Evolutionary conservation across 768 basidiomycete species (phyloP), one percentile per base, ranked within the genome.

Genomic region (Tylopilus balloui): DNA sequence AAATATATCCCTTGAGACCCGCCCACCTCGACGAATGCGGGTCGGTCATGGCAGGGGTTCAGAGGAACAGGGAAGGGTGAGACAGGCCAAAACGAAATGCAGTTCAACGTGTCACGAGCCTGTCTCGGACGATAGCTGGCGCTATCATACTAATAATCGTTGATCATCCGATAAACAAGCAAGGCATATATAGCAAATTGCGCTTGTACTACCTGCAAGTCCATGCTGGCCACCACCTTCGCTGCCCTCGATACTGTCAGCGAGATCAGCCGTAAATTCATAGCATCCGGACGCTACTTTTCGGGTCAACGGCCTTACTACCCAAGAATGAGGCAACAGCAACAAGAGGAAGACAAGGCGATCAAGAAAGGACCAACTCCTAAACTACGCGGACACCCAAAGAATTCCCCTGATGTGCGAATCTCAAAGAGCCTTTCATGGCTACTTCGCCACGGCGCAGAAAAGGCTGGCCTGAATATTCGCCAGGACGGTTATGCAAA

Each of bases 361-460:
- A 37, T 34, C 15, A 60, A 39, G 31, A 56, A 44, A 34, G 57
- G 48, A 4, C 56, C 57, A 21, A 55, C 65, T 14, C 61, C 64
- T 2, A 87, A 80, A 61, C 71, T 78, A 31, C 76, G 82, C 42
- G 87, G 87, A 14, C 68, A 74, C 17, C 76, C 78, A 0, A 73
- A 67, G 41, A 90, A 94, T 57, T 71, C 80, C 4, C 81, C 79
- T 0, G 81, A 86, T 42, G 78, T 87, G 6, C 77, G 81, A 11
- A 58, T 88, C 13, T 92, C 89, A 13, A 97, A 96, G 68, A 88
- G 89, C 0, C 70, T 98, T 9, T 86, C 92, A 0, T 97, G 87
- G 78, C 72, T 98, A 21, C 78, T 98, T n/a, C 79, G 94, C 4
- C 95, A 98, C 65, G 91, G 87, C 0, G 92, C 93, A 17, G 73